Evolutionary conservation across 169 alveolate genomes (phyloP), one percentile per base, ranked within the genome.

Genomic region (Cryptosporidium canis): DNA sequence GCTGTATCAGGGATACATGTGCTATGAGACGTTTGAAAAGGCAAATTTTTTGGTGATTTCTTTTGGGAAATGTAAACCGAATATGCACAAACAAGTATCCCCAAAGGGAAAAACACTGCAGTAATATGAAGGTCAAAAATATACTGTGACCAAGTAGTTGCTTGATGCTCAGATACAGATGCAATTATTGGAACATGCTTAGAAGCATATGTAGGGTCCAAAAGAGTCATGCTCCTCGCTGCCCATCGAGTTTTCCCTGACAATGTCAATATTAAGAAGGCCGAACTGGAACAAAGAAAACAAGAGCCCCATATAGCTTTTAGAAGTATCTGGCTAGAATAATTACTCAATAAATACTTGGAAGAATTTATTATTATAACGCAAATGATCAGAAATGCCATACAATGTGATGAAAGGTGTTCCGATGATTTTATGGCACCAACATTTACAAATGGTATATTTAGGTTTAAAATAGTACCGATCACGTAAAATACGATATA

Each of bases 91-190:
- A 31, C 64, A 14, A 48, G 70, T n/a, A 65, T 43, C 14, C 85
- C 61, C 39, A 96, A 91, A 35, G 97, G 98, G 16, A 94, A 94
- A 66, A 96, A 94, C 33, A 94, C 91, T 37, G 95, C 93, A 14
- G 95, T 83, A 72, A 91, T 93, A 58, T 95, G 97, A 7, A 95
- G 90, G 90, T 93, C 97, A 70, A 94, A 94, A 93, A 92, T 93
- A 85, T 93, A 94, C 21, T 96, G 94, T 18, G 95, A 90, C 99
- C 99, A 98, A 7, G 98, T 95, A n/a, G 99, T 96, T 24, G 99
- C 99, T 92, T 98, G 98, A 92, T 98, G 99, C 85, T 98, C 99
- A 21, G 99, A 95, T 29, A 98, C 99, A 12, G 99, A 96, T 27
- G 99, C 99, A 33, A 98, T 97, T 31, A 98, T 96, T 0, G 99